phyloP scores from a whole-genome alignment of 2,329 filamentous ascomycete species.

The Trichoderma gracile region DNA sequence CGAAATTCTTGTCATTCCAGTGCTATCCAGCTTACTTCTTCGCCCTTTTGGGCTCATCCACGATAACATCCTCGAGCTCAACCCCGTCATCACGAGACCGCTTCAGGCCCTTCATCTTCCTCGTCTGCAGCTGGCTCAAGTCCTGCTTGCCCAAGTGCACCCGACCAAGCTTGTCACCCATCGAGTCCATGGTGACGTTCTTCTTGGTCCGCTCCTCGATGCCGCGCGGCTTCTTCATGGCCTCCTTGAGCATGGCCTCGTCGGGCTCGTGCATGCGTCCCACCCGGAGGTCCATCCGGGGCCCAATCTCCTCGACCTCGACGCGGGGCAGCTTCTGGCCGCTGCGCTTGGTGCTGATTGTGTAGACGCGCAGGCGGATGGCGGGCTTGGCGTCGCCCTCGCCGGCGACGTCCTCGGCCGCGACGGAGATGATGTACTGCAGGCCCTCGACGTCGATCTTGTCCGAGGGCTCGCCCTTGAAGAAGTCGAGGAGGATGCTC shows the following conservation, averaged over 20 bases:
- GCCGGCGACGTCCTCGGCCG: constrained; percentile 64
- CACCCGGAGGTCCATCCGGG: constrained; percentile 86
- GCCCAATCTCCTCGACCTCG: constrained; percentile 93
- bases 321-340: constrained; percentile 86
- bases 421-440: constrained; percentile 84
- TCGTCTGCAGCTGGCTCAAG: constrained; percentile 80
- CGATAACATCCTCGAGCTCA: constrained; percentile 47
- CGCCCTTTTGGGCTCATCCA: constrained; percentile 42
- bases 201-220: constrained; percentile 83
- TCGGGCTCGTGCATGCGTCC: constrained; percentile 81
- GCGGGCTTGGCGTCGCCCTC: constrained; percentile 52
- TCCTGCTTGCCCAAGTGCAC: constrained; percentile 92
- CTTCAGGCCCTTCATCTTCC: constrained; percentile 99
- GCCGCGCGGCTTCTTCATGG: constrained; percentile 80
- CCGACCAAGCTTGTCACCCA: constrained; percentile 95
- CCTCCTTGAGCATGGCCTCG: constrained; percentile 78
- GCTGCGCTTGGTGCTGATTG: constrained; percentile 81
- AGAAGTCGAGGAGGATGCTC: constrained; percentile 85
- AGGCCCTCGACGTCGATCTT: constrained; percentile 94
- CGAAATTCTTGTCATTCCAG: neutral
- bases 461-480: constrained; percentile 72
- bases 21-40: constrained; percentile 35
- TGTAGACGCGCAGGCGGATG: constrained; percentile 75
- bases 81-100: constrained; percentile 65
- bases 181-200: constrained; percentile 86